Percentiles rank a stretch among this genome's conserved stretches.
These are phyloP conservation scores for Cutaneotrichosporon sp. DNA, from an alignment of 1,284 basidiomycete genomes.

Conservation along the genomic window DNA sequence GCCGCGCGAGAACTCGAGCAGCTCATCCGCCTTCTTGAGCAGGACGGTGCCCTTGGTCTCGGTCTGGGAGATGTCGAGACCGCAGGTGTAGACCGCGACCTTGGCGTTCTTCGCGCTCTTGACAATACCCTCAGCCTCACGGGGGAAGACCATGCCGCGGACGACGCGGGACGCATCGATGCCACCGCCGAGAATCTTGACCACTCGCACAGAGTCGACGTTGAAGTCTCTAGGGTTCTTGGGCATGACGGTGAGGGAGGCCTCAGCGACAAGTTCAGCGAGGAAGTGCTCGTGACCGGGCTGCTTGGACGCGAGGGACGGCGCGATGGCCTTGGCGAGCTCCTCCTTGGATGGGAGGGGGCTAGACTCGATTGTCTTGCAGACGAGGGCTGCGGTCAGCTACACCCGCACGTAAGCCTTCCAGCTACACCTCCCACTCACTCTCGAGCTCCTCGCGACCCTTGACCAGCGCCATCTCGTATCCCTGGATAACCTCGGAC, in stretches of 20 bases:
- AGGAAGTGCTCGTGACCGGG: constrained; percentile 87
- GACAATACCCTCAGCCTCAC: constrained; percentile 84
- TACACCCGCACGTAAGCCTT: not conserved
- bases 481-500: constrained; percentile 88
- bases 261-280: constrained; percentile 82
- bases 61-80: constrained; percentile 89
- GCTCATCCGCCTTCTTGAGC: constrained; percentile 91
- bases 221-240: constrained; percentile 85
- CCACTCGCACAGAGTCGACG: constrained; percentile 95
- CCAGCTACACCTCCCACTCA: constrained; percentile 51
- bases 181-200: constrained; percentile 96
- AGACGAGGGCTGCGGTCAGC: constrained; percentile 42
- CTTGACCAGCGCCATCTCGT: constrained; percentile 86
- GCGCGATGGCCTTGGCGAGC: constrained; percentile 75
- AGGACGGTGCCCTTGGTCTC: constrained; percentile 99
- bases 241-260: constrained; percentile 85
- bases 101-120: constrained; percentile 79
- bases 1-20: constrained; percentile 91
- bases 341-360: constrained; percentile 72
- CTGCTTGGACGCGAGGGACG: constrained; percentile 94
- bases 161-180: constrained; percentile 80
- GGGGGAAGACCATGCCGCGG: constrained; percentile 95
- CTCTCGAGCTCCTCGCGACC: constrained; percentile 85
- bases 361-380: constrained; percentile 47
- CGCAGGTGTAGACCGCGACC: constrained; percentile 90